phyloP scores from a whole-genome alignment of 2,329 filamentous ascomycete genomes.

The Colletotrichum ledebouriae region DNA sequence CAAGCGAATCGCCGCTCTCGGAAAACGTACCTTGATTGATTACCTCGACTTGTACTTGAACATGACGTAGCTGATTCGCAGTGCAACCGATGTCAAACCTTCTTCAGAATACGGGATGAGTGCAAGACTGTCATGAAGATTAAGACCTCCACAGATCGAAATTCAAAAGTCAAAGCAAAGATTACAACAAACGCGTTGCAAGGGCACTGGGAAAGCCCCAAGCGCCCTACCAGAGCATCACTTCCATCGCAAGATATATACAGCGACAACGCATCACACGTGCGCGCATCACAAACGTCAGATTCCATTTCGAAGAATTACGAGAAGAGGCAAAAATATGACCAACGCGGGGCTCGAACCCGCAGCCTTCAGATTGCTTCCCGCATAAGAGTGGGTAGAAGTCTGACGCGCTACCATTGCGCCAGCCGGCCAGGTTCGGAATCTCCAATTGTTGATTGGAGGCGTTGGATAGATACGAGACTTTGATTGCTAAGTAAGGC shows the following conservation, averaged over 20 bases:
- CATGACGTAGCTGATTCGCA: slow-evolving; percentile 25
- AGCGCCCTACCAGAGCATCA: too few relatives aligned
- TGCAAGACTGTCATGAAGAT: background rate
- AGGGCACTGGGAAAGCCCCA: too few relatives aligned
- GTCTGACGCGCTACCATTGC: slow-evolving; percentile 43
- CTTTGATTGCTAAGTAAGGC: background rate
- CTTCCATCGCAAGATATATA: too few relatives aligned
- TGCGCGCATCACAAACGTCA: too few relatives aligned
- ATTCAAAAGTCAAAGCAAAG: too few relatives aligned
- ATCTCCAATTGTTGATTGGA: slow-evolving; percentile 30
- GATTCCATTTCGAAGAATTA: background rate
- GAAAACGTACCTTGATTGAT: background rate
- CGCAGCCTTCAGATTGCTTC: slow-evolving; percentile 38
- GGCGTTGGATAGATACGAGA: background rate
- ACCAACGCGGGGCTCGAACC: slow-evolving; percentile 43
- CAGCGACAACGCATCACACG: too few relatives aligned
- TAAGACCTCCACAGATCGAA: too few relatives aligned
- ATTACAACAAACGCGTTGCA: too few relatives aligned
- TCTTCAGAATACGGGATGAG: background rate
- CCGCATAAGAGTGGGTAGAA: background rate
- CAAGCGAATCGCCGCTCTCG: background rate
- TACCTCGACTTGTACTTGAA: background rate
- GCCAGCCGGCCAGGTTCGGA: slow-evolving; percentile 35
- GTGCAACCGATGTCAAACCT: background rate
- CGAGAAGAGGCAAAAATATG: background rate